Evolutionary conservation across 768 basidiomycete species (phyloP), one percentile per base, ranked within the genome.

Genomic region (Lactarius akahatsu): DNA sequence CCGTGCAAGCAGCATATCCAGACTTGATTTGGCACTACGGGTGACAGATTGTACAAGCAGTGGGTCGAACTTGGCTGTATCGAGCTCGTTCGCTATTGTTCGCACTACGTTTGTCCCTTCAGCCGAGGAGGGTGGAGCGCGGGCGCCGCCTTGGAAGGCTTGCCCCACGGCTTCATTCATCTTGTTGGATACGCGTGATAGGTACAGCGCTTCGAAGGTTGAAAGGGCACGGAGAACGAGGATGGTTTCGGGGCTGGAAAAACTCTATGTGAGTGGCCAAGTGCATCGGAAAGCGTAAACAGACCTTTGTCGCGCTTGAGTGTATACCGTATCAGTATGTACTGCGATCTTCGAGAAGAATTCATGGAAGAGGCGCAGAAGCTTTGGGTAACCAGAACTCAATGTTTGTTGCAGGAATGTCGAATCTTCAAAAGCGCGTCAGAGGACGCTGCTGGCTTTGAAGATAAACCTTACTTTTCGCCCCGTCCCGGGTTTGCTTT

Each of bases 261-360:
- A 26, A 47, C 36, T 30, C 20, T 58, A 40, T 23, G 26, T 9
- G 11, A 23, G 50, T 45, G 26, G 2, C 40, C n/a, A 45, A 26
- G 5, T 63, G 36, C 16, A 67, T 30, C 38, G 59, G 36, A 55
- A 62, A 52, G 59, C 41, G 28, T 32, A 16, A 23, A n/a, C 67
- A 11, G 20, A 92, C 94, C 92, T 94, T 78, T 99, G 97, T 59
- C 90, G 84, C 0, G 85, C 81, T 61, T 88, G 85, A 0, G 86
- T 88, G 74, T 98, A 98, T 7, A 92, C 80, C 0, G 97, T 98
- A 73, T 98, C 96, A 1, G 97, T 97, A 74, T 98, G 92, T 13
- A 96, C 90, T 2, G 94, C 88, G 61, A 98, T 94, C 75, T 95
- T 95, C 36, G 90, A 87, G 74, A 99, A 99, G 78, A 99, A 97